These are phyloP conservation scores for Ceratopteris richardii DNA, from an alignment of 75 land plant genomes.

Conservation along the genomic window DNA sequence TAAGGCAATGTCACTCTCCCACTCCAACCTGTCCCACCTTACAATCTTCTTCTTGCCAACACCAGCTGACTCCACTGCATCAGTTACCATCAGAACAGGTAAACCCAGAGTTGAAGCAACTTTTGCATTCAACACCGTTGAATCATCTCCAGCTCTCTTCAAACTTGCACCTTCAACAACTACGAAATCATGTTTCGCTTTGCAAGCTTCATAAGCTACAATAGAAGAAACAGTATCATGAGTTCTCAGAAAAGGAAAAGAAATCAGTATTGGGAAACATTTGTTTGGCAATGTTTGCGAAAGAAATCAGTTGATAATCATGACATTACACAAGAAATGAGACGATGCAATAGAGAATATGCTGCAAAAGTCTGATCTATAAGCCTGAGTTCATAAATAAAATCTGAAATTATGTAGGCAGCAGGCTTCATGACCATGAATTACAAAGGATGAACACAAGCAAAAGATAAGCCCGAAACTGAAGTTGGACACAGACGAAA, in stretches of 20 bases:
- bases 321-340: too few relatives aligned
- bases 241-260: not conserved
- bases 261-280: not conserved
- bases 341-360: too few relatives aligned
- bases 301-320: too few relatives aligned
- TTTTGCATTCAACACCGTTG: slow-evolving; percentile 21
- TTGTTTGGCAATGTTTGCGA: too few relatives aligned
- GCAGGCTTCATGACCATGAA: too few relatives aligned
- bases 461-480: too few relatives aligned
- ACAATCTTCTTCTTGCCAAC: slow-evolving; percentile 7
- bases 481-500: too few relatives aligned
- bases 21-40: slow-evolving; percentile 17
- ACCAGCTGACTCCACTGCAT: slow-evolving; percentile 14
- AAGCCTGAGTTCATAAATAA: too few relatives aligned
- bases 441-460: too few relatives aligned
- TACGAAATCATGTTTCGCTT: slow-evolving; percentile 24
- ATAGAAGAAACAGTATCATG: not conserved
- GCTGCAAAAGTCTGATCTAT: too few relatives aligned
- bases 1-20: slow-evolving; percentile 22
- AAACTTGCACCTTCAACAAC: slow-evolving; percentile 31
- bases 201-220: slow-evolving; percentile 30
- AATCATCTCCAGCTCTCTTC: slow-evolving; percentile 21
- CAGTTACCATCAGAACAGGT: slow-evolving; percentile 27
- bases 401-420: too few relatives aligned
- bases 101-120: slow-evolving; percentile 25